Percentiles rank a stretch among this genome's conserved stretches.
Conservation (phyloP, 75 land plant genomes). For the Pinus tabuliformis region DNA sequence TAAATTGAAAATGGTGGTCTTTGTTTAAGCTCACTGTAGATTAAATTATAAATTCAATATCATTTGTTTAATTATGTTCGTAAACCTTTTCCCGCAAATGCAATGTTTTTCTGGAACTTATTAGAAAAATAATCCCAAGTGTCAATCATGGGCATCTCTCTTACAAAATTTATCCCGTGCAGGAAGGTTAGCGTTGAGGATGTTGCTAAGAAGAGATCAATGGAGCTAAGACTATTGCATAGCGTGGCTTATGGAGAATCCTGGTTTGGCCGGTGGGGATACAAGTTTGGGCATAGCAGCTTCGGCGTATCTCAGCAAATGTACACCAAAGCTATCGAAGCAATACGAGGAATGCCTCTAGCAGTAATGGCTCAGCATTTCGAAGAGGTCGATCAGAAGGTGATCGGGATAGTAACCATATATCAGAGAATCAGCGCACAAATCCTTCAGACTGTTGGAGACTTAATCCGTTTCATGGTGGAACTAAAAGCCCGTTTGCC, state of each 20-base stretch:
- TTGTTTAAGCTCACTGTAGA: no score
- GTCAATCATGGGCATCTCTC: no score
- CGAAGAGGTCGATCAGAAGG: slow-evolving; percentile 10
- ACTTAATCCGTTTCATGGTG: slow-evolving; percentile 76
- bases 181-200: slow-evolving; percentile 87
- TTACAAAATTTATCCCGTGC: background rate
- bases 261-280: slow-evolving; percentile 97
- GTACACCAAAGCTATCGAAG: slow-evolving; percentile 55
- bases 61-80: no score
- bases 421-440: slow-evolving; percentile 45
- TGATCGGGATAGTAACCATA: slow-evolving; percentile 28
- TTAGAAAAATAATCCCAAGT: no score
- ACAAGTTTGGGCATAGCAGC: slow-evolving; percentile 68
- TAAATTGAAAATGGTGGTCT: no score
- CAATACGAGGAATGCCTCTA: slow-evolving; percentile 47
- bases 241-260: slow-evolving; percentile 67
- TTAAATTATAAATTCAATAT: no score
- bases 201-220: slow-evolving; percentile 45
- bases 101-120: no score
- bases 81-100: no score
- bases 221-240: slow-evolving; percentile 72
- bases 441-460: slow-evolving; percentile 47
- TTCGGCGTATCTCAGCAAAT: slow-evolving; percentile 53
- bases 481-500: slow-evolving; percentile 53
- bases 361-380: slow-evolving; percentile 33